phyloP scores from a whole-genome alignment of 2,329 filamentous ascomycete genomes.

The Talaromyces amestolkiae region DNA sequence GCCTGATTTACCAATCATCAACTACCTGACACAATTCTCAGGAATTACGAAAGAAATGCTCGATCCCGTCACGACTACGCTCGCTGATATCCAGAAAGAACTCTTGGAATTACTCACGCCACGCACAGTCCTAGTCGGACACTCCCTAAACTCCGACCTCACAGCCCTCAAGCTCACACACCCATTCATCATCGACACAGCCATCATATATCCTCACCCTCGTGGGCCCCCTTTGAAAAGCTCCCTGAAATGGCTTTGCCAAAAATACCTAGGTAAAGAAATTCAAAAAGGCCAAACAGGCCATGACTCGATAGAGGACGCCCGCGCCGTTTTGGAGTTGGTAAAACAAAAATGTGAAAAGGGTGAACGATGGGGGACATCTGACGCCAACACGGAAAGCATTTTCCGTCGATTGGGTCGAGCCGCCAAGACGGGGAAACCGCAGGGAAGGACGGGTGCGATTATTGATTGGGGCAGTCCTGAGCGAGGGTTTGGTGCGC shows the following conservation, averaged over 20 bases:
- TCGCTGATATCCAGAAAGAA: slow-evolving; percentile 76
- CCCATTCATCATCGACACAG: slow-evolving; percentile 90
- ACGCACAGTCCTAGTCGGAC: slow-evolving; percentile 46
- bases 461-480: slow-evolving; percentile 89
- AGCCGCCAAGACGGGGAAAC: slow-evolving; percentile 46
- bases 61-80: slow-evolving; percentile 75
- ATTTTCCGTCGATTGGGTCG: slow-evolving; percentile 79
- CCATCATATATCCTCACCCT: slow-evolving; percentile 84
- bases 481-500: slow-evolving; percentile 57
- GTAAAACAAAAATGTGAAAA: slow-evolving; percentile 95
- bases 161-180: slow-evolving; percentile 82
- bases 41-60: slow-evolving; percentile 89
- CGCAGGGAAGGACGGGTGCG: slow-evolving; percentile 47
- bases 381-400: slow-evolving; percentile 76
- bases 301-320: slow-evolving; percentile 92
- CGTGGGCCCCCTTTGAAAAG: slow-evolving; percentile 86
- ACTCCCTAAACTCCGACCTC: slow-evolving; percentile 56
- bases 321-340: slow-evolving; percentile 84
- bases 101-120: slow-evolving; percentile 66
- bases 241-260: slow-evolving; percentile 81
- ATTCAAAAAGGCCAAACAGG: slow-evolving; percentile 80
- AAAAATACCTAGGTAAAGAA: slow-evolving; percentile 80
- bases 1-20: slow-evolving; percentile 78
- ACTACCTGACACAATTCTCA: slow-evolving; percentile 89
- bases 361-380: slow-evolving; percentile 79